A percentile compares a stretch with the other conserved stretches of the same genome.
These are phyloP conservation scores for Hirsutella minnesotensis DNA, from an alignment of 2,329 filamentous ascomycete species.

Conservation along the genomic window DNA sequence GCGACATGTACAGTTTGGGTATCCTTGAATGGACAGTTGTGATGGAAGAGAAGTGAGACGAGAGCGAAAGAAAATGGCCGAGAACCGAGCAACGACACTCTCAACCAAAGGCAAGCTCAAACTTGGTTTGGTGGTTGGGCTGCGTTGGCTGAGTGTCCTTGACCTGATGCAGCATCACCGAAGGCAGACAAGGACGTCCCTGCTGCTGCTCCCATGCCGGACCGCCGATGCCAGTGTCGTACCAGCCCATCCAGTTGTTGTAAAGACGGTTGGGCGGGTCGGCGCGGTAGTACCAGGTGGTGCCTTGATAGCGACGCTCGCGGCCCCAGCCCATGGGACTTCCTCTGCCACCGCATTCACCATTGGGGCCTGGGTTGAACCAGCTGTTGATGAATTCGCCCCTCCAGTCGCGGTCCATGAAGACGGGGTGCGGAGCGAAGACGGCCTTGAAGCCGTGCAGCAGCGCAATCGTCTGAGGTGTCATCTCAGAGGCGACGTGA, in stretches of 20 bases:
- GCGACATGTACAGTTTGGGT: slow-evolving; percentile 2
- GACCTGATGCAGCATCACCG: slow-evolving; percentile 47
- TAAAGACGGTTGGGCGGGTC: slow-evolving; percentile 45
- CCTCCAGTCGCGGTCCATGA: slow-evolving; percentile 64
- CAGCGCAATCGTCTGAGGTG: slow-evolving; percentile 58
- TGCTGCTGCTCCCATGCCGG: slow-evolving; percentile 41
- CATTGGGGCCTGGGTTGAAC: slow-evolving; percentile 48
- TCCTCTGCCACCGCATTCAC: slow-evolving; percentile 39
- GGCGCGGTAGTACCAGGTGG: slow-evolving; percentile 50
- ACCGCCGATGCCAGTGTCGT: slow-evolving; percentile 42
- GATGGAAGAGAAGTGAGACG: not conserved
- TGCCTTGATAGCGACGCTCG: slow-evolving; percentile 44
- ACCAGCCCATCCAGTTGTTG: slow-evolving; percentile 52
- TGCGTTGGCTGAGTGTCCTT: slow-evolving; percentile 43
- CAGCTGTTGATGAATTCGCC: slow-evolving; percentile 40
- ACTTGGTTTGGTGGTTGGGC: slow-evolving; percentile 26
- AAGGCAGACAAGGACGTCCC: slow-evolving; percentile 45
- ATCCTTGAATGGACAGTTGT: slow-evolving; percentile 1
- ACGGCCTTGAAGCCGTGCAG: slow-evolving; percentile 72
- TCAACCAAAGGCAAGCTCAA: slow-evolving; percentile 27
- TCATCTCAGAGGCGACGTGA: slow-evolving; percentile 74
- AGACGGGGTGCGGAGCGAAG: slow-evolving; percentile 67
- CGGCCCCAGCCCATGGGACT: slow-evolving; percentile 49
- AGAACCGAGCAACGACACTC: not conserved
- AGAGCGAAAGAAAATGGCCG: not conserved